phyloP scores from a whole-genome alignment of 352 stramenopile species.

The Phytopythium vexans region DNA sequence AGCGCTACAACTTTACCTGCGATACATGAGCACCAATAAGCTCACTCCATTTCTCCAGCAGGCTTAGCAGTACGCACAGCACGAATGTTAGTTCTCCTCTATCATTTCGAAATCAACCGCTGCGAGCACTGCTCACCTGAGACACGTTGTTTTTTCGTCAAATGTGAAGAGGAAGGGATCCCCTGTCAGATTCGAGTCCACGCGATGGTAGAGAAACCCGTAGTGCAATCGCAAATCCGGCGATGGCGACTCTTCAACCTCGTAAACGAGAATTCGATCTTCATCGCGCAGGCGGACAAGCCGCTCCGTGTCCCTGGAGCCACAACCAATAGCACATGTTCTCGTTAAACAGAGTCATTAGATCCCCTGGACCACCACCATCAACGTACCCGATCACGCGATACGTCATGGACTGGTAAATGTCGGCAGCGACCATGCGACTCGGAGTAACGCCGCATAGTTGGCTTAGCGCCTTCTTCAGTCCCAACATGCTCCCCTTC shows the following conservation, averaged over 20 bases:
- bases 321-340: conserved; percentile 1
- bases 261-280: conserved; percentile 73
- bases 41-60: conserved; percentile 55
- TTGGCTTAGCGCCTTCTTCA: conserved; percentile 59
- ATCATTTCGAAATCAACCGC: too few relatives aligned
- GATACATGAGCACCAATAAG: conserved; percentile 42
- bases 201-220: conserved; percentile 73
- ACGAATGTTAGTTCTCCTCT: not conserved
- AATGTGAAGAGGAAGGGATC: conserved; percentile 75
- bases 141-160: conserved; percentile 50
- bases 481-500: conserved; percentile 44
- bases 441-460: conserved; percentile 36
- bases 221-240: conserved; percentile 27
- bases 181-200: conserved; percentile 41
- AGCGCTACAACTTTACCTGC: conserved; percentile 9
- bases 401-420: conserved; percentile 80
- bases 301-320: conserved; percentile 45
- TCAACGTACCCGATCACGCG: conserved; percentile 50
- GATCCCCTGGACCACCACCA: not conserved
- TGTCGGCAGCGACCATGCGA: conserved; percentile 52
- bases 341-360: conserved; percentile 1
- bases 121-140: conserved; percentile 23
- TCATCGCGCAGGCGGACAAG: conserved; percentile 60
- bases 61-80: conserved; percentile 8
- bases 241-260: conserved; percentile 33